Evolutionary conservation across 2,329 filamentous ascomycete genomes (phyloP).

Genomic region (Neofusicoccum kwambonambiense): DNA sequence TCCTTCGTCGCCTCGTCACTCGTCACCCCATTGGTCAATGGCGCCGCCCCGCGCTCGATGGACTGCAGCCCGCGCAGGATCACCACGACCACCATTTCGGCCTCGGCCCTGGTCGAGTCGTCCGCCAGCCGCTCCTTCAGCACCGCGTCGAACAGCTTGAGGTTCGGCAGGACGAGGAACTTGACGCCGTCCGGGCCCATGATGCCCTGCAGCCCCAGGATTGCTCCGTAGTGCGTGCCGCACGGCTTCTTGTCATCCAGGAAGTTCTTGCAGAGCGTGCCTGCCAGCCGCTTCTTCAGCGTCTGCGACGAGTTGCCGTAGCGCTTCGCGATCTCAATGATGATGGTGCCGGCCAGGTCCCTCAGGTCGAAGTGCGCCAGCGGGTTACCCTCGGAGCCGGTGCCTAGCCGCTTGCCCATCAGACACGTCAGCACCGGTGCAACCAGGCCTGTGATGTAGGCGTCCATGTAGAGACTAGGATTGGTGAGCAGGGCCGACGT

Average conservation of each 20-base stretch:
- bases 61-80: conserved; percentile 57
- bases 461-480: conserved; percentile 71
- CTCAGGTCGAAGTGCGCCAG: conserved; percentile 70
- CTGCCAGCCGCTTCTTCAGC: conserved; percentile 81
- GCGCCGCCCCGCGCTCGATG: conserved; percentile 40
- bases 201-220: conserved; percentile 75
- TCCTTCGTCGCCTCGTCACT: conserved; percentile 42
- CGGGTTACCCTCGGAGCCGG: conserved; percentile 46
- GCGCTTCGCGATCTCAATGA: conserved; percentile 75
- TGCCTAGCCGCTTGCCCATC: conserved; percentile 76
- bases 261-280: conserved; percentile 91
- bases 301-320: conserved; percentile 79
- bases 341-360: conserved; percentile 77
- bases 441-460: conserved; percentile 69
- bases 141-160: conserved; percentile 62
- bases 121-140: conserved; percentile 57
- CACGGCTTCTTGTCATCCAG: conserved; percentile 81
- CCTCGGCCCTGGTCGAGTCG: conserved; percentile 56
- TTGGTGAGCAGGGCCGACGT: conserved; percentile 82
- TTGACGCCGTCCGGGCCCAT: conserved; percentile 68
- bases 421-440: conserved; percentile 90
- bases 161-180: conserved; percentile 64
- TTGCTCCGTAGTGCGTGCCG: conserved; percentile 83
- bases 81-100: conserved; percentile 59
- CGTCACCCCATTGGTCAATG: conserved; percentile 39